Conservation (phyloP, 495 filamentous ascomycete genomes). For the Penicillium cataractarum region DNA sequence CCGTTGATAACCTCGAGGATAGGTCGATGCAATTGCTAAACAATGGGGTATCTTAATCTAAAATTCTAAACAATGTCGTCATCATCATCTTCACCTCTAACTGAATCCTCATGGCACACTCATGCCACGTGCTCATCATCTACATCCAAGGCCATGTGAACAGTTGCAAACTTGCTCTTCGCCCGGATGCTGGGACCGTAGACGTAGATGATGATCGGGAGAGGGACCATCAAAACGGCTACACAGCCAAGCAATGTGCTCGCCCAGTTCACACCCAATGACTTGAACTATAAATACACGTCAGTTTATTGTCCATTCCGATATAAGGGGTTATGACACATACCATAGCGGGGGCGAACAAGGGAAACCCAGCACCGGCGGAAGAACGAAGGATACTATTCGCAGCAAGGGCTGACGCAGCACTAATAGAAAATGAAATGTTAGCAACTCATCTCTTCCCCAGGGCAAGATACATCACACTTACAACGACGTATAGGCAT, state of each 20-base stretch:
- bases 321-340: not conserved
- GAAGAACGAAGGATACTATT: conserved; percentile 84
- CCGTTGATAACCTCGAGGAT: not conserved
- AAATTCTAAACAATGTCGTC: conserved; percentile 1
- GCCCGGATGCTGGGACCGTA: conserved; percentile 66
- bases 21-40: not conserved
- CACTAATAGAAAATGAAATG: conserved; percentile 41
- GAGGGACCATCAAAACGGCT: conserved; percentile 66
- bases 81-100: not conserved
- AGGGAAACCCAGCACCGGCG: conserved; percentile 75
- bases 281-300: conserved; percentile 54
- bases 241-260: conserved; percentile 75
- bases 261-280: conserved; percentile 75
- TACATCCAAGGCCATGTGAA: conserved; percentile 21
- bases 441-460: not conserved
- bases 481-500: conserved; percentile 85
- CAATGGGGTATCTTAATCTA: conserved; percentile 1
- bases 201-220: conserved; percentile 71
- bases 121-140: conserved; percentile 19
- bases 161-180: conserved; percentile 63
- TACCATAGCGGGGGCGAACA: conserved; percentile 76
- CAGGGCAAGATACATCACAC: conserved; percentile 24
- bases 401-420: conserved; percentile 81
- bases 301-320: not conserved
- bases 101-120: not conserved